phyloP scores from a whole-genome alignment of 139 green algal species.

The Coelastrella sp. region DNA sequence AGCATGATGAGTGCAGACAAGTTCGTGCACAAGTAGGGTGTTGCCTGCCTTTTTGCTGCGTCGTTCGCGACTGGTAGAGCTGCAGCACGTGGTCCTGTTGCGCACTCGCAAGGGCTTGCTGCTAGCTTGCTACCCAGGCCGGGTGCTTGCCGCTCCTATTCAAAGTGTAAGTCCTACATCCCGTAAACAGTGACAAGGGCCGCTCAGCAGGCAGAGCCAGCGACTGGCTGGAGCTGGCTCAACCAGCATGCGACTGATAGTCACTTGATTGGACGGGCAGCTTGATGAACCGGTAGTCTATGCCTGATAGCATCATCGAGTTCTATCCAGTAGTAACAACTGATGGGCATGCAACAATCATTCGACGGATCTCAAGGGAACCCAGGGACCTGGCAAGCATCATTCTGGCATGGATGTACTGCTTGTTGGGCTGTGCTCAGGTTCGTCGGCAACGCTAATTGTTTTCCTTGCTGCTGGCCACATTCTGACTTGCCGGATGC shows the following conservation, averaged over 20 bases:
- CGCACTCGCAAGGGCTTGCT: too few relatives aligned
- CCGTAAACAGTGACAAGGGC: too few relatives aligned
- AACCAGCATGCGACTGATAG: neutral
- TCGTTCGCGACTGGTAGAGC: too few relatives aligned
- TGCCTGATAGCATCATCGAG: conserved; percentile 36
- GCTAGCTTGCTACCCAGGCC: neutral
- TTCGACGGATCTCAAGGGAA: neutral
- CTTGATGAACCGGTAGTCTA: neutral
- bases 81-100: too few relatives aligned
- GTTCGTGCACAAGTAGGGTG: too few relatives aligned
- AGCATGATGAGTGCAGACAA: too few relatives aligned
- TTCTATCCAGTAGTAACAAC: neutral
- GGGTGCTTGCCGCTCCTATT: neutral
- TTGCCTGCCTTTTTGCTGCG: too few relatives aligned
- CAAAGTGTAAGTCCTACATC: too few relatives aligned
- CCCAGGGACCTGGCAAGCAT: conserved; percentile 33
- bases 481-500: too few relatives aligned
- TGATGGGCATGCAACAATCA: neutral
- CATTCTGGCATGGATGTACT: conserved; percentile 27
- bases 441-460: neutral
- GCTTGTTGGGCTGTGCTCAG: neutral
- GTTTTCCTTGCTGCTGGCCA: neutral
- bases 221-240: neutral
- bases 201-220: neutral
- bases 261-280: neutral